These are phyloP conservation scores for Diplodia corticola DNA, from an alignment of 2,329 filamentous ascomycete genomes.

Conservation along the genomic window DNA sequence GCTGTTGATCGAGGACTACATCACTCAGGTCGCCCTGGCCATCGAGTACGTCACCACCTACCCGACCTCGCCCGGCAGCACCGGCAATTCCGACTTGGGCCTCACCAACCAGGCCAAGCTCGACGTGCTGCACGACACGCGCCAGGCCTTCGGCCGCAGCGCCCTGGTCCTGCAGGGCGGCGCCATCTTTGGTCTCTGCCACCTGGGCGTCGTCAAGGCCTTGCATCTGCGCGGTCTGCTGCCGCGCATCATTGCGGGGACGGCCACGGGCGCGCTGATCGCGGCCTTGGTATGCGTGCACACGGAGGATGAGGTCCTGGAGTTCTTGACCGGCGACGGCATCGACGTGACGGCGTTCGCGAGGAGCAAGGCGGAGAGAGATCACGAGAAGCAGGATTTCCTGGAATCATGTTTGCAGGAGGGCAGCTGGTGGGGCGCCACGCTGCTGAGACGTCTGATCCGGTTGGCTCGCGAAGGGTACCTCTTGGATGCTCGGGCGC, in stretches of 20 bases:
- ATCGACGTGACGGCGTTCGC: slow-evolving; percentile 83
- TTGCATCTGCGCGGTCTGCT: slow-evolving; percentile 77
- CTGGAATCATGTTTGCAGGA: slow-evolving; percentile 29
- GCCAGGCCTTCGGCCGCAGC: slow-evolving; percentile 84
- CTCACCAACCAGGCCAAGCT: slow-evolving; percentile 77
- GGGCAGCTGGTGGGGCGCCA: slow-evolving; percentile 48
- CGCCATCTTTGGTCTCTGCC: slow-evolving; percentile 86
- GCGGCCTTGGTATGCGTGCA: slow-evolving; percentile 86
- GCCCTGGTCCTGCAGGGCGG: slow-evolving; percentile 86
- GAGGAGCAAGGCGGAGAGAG: slow-evolving; percentile 33
- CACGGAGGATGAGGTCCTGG: slow-evolving; percentile 78
- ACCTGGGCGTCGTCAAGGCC: slow-evolving; percentile 87
- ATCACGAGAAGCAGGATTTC: slow-evolving; percentile 26
- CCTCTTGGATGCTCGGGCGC: slow-evolving; percentile 76
- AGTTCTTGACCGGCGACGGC: slow-evolving; percentile 72
- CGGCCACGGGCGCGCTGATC: slow-evolving; percentile 85
- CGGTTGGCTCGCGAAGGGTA: slow-evolving; percentile 77
- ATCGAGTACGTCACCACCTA: slow-evolving; percentile 73
- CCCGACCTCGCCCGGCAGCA: slow-evolving; percentile 55
- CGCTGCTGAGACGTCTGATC: slow-evolving; percentile 63
- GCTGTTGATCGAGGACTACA: slow-evolving; percentile 85
- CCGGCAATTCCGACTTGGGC: slow-evolving; percentile 42
- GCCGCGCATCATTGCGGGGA: slow-evolving; percentile 88
- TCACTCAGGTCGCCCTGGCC: slow-evolving; percentile 77
- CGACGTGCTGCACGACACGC: slow-evolving; percentile 81